A percentile compares a stretch with the other conserved stretches of the same genome.
phyloP scores from a whole-genome alignment of 2,329 filamentous ascomycete genomes.

The Xylariaceae sp. region DNA sequence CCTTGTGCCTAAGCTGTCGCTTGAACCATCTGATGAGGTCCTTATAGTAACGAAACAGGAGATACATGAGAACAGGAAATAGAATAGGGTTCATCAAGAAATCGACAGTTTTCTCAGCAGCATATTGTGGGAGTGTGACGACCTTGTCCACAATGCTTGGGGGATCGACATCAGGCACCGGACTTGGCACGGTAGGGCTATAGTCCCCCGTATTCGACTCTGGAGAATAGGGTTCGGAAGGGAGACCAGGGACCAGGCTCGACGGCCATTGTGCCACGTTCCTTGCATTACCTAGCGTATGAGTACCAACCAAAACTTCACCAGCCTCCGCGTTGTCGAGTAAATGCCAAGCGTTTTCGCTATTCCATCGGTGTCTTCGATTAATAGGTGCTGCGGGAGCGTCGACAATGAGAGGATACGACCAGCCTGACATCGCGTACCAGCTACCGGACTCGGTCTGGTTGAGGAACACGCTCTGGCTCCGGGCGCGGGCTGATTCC shows the following conservation, averaged over 20 bases:
- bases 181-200: conserved; percentile 37
- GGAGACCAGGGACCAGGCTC: conserved; percentile 41
- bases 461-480: conserved; percentile 79
- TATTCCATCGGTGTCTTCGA: conserved; percentile 52
- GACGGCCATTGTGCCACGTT: conserved; percentile 41
- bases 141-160: conserved; percentile 53
- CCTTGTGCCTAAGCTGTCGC: conserved; percentile 31
- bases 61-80: conserved; percentile 37
- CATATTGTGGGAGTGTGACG: conserved; percentile 53
- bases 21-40: conserved; percentile 46
- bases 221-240: conserved; percentile 26
- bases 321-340: conserved; percentile 53
- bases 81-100: conserved; percentile 46
- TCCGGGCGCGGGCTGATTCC: conserved; percentile 54
- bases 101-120: conserved; percentile 54
- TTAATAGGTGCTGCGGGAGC: conserved; percentile 53
- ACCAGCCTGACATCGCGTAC: conserved; percentile 88
- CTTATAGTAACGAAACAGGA: conserved; percentile 49
- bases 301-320: conserved; percentile 71
- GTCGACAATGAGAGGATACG: conserved; percentile 83
- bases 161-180: conserved; percentile 33
- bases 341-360: conserved; percentile 40
- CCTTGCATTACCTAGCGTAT: conserved; percentile 57
- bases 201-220: conserved; percentile 34
- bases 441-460: conserved; percentile 84